Evolutionary conservation across 805 yeast genomes (phyloP).

Genomic region (Tetrapisispora pingtungensis): DNA sequence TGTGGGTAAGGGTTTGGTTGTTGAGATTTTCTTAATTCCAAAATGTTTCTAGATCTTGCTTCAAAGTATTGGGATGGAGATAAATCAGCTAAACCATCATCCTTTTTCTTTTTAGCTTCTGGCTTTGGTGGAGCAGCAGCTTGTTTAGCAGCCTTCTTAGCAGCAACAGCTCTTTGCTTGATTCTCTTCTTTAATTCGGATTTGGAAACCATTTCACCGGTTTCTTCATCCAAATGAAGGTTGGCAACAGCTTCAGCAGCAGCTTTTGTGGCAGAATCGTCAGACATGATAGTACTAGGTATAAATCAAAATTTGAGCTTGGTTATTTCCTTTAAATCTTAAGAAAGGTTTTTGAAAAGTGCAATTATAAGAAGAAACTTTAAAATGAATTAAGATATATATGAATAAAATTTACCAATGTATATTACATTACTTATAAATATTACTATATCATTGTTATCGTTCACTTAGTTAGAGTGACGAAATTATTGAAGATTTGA

Average conservation of each 20-base stretch:
- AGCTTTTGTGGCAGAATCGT: constrained; percentile 42
- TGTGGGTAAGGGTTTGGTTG: constrained; percentile 91
- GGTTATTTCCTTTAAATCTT: too few relatives aligned
- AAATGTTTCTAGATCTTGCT: constrained; percentile 82
- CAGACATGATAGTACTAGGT: constrained; percentile 18
- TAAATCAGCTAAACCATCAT: constrained; percentile 68
- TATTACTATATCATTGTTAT: too few relatives aligned
- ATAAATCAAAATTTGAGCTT: not conserved
- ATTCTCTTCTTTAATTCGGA: constrained; percentile 93
- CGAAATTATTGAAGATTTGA: not conserved
- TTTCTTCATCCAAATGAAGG: constrained; percentile 77
- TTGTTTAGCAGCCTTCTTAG: constrained; percentile 89
- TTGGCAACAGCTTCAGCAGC: constrained; percentile 70
- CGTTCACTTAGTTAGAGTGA: too few relatives aligned
- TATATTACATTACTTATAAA: too few relatives aligned
- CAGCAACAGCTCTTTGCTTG: constrained; percentile 76
- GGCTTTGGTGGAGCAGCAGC: constrained; percentile 37
- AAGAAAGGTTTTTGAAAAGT: too few relatives aligned
- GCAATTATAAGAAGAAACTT: too few relatives aligned
- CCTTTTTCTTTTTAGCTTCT: constrained; percentile 40
- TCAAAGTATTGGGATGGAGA: constrained; percentile 93
- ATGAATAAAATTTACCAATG: too few relatives aligned
- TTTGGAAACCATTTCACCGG: constrained; percentile 95
- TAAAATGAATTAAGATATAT: too few relatives aligned
- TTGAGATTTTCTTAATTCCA: constrained; percentile 61